These are phyloP conservation scores for Solanum clarkiae DNA, from an alignment of 257 asterid species.

Conservation along the genomic window DNA sequence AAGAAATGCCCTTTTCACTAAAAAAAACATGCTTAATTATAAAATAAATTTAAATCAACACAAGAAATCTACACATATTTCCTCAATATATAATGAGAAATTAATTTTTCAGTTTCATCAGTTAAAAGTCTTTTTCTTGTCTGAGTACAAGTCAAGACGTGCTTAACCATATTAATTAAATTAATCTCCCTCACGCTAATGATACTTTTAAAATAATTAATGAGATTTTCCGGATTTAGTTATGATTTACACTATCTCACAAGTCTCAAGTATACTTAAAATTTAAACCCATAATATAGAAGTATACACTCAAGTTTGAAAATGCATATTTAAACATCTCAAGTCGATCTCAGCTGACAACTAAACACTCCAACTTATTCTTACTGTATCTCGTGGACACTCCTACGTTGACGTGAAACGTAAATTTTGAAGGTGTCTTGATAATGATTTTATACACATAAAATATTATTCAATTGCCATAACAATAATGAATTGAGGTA, in stretches of 20 bases:
- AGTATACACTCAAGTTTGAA: no score
- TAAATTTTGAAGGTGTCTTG: no score
- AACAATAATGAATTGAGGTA: rapidly evolving
- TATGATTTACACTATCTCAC: background rate
- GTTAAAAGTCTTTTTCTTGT: constrained; percentile 23
- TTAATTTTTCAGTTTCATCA: constrained; percentile 11
- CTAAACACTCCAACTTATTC: no score
- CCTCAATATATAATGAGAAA: background rate
- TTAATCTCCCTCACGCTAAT: background rate
- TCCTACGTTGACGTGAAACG: rapidly evolving
- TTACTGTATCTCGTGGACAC: rapidly evolving
- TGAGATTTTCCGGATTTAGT: background rate
- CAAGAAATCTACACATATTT: background rate
- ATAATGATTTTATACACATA: background rate
- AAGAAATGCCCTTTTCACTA: background rate
- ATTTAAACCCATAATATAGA: no score
- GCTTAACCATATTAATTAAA: background rate
- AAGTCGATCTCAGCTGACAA: no score
- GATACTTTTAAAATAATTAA: background rate
- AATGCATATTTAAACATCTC: no score
- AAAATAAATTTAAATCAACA: background rate
- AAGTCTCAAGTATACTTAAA: background rate
- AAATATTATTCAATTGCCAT: no score
- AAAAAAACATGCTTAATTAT: background rate
- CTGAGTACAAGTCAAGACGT: background rate